Percentiles rank a stretch among this genome's conserved stretches.
Conservation (phyloP, 2,329 filamentous ascomycete species). For the Talaromyces piceae region DNA sequence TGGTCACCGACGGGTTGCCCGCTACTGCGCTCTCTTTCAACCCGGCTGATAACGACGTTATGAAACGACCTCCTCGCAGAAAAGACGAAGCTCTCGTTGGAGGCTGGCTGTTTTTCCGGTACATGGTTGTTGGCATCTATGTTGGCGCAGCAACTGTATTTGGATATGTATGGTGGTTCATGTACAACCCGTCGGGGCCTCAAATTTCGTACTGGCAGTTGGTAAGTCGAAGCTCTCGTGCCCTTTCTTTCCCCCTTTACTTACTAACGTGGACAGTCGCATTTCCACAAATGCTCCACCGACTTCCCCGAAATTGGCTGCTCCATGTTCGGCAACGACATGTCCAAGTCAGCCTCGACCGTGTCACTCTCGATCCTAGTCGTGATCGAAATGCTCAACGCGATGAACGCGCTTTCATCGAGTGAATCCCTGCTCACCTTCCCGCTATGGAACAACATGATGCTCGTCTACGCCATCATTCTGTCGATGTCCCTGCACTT, state of each 20-base stretch:
- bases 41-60: constrained; percentile 95
- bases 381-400: constrained; percentile 99
- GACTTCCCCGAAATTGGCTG: constrained; percentile 87
- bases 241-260: neutral
- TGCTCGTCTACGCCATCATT: constrained; percentile 88
- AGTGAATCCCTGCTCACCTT: constrained; percentile 90
- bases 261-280: constrained; percentile 40
- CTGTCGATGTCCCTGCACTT: constrained; percentile 95
- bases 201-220: constrained; percentile 88
- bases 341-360: constrained; percentile 84
- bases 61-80: constrained; percentile 85
- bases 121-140: constrained; percentile 92
- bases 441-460: constrained; percentile 97
- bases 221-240: constrained; percentile 31
- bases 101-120: constrained; percentile 95
- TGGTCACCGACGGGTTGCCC: constrained; percentile 93
- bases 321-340: constrained; percentile 79
- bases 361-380: constrained; percentile 86
- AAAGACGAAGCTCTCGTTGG: constrained; percentile 87
- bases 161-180: constrained; percentile 99
- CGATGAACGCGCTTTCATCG: constrained; percentile 93
- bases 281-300: constrained; percentile 87
- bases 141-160: constrained; percentile 91
- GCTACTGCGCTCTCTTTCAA: constrained; percentile 97
- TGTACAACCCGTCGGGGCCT: constrained; percentile 85